Percentiles rank a stretch among this genome's conserved stretches.
These are phyloP conservation scores for Juglanconis juglandina DNA, from an alignment of 2,329 filamentous ascomycete genomes.

Conservation along the genomic window DNA sequence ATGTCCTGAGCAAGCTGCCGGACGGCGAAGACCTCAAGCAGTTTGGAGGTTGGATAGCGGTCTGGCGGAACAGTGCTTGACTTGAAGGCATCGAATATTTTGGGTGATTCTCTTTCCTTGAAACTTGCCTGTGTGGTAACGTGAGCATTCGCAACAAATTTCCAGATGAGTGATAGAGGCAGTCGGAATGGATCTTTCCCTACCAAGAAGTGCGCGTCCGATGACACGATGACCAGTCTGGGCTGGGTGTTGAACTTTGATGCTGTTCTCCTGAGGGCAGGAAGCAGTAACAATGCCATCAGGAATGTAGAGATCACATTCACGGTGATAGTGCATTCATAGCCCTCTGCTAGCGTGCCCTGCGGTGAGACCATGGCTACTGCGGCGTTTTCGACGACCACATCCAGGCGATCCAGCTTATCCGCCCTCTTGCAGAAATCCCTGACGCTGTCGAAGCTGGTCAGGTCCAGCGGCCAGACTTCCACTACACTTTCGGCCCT, in stretches of 20 bases:
- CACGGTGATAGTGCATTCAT: constrained; percentile 41
- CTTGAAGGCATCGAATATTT: constrained; percentile 33
- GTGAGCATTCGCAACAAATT: constrained; percentile 13
- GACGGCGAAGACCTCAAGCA: constrained; percentile 29
- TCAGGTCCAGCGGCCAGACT: constrained; percentile 50
- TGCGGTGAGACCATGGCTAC: constrained; percentile 22
- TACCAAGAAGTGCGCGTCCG: constrained; percentile 33
- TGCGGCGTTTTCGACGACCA: constrained; percentile 41
- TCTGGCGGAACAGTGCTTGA: constrained; percentile 26
- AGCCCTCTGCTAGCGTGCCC: constrained; percentile 30
- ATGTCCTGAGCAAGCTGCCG: constrained; percentile 33
- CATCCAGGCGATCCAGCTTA: constrained; percentile 38
- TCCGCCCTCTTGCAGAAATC: constrained; percentile 34
- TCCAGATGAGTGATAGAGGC: neutral
- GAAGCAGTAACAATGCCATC: constrained; percentile 41
- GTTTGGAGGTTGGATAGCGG: constrained; percentile 34
- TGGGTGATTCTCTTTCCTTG: constrained; percentile 27
- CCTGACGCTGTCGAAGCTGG: constrained; percentile 42
- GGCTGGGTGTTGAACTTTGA: constrained; percentile 30
- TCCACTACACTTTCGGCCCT: constrained; percentile 31
- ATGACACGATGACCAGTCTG: constrained; percentile 37
- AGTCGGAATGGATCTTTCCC: neutral
- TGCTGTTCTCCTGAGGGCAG: constrained; percentile 36
- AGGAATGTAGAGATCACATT: constrained; percentile 47
- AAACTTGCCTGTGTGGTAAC: constrained; percentile 29